Conservation (phyloP, 1,284 basidiomycete genomes). For the Pyrrhoderma lamaoense region DNA sequence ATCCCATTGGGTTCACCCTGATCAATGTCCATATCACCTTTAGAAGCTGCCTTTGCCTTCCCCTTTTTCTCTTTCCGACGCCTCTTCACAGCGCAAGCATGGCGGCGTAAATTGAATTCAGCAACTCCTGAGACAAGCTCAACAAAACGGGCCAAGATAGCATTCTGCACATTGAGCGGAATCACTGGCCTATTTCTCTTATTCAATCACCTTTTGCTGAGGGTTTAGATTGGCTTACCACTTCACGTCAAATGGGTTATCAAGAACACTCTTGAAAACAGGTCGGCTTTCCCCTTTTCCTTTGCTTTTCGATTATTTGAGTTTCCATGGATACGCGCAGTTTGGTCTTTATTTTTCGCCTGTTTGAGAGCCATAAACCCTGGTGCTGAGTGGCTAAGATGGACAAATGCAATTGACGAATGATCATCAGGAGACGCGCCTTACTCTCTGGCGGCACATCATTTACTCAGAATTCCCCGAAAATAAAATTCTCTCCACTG, state of each 20-base stretch:
- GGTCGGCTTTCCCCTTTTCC: slow-evolving; percentile 39
- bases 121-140: slow-evolving; percentile 40
- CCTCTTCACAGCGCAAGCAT: slow-evolving; percentile 34
- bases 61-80: slow-evolving; percentile 15
- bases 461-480: no score
- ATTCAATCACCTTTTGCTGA: slow-evolving; percentile 6
- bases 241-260: slow-evolving; percentile 61
- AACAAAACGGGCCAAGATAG: slow-evolving; percentile 43
- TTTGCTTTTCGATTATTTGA: slow-evolving; percentile 52
- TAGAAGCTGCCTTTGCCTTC: slow-evolving; percentile 6
- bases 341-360: slow-evolving; percentile 29
- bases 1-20: slow-evolving; percentile 12
- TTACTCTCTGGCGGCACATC: no score
- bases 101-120: slow-evolving; percentile 33
- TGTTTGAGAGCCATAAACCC: no score
- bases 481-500: no score
- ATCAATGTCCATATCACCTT: slow-evolving; percentile 22
- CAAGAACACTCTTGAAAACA: slow-evolving; percentile 61
- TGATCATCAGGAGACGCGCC: no score
- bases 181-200: slow-evolving; percentile 50
- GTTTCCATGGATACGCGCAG: slow-evolving; percentile 43
- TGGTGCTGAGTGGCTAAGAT: no score
- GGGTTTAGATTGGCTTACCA: slow-evolving; percentile 39
- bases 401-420: no score
- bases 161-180: slow-evolving; percentile 55